Base-by-base conservation (phyloP, 345 rosid species). In the Toxicodendron radicans region DNA sequence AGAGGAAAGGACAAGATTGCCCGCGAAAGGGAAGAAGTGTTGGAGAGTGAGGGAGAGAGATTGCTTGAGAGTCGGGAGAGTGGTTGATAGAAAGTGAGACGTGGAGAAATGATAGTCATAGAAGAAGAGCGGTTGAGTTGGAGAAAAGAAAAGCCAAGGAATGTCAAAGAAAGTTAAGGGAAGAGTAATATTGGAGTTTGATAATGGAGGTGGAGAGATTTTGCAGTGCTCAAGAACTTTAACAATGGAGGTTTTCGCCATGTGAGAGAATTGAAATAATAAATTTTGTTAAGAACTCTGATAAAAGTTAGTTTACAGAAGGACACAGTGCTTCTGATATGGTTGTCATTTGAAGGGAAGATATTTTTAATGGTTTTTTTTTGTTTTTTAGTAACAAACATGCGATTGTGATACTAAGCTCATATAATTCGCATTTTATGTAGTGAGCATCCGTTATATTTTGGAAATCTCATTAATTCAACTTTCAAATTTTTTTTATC, bases 71-170 rank as follows among this genome's bases (percentile, higher is more conserved):
- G 13, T 43, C 1, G 83, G 88, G 62, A 88, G 79, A 43, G 81
- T 65, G 10, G 69, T 52, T 61, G 80, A 62, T 16, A 78, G 7
- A 75, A 86, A 82, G 71, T 78, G 74, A 51, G 82, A 62, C 48
- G 76, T 74, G 13, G 86, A 32, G 69, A 75, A 74, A 38, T 77
- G 79, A 66, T 70, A 79, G 53, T 60, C 73, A 23, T 78, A 83
- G 84, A 88, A 81, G 87, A 86, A 83, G 72, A 88, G 87, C 17
- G 79, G 79, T 56, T 80, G 81, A 51, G 66, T 68, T 51, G 86
- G 90, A n/a, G 79, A 21, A 76, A 74, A 79, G 75, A 82, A 75
- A 5, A 84, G 88, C 92, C 92, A 86, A 30, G 90, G 90, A n/a
- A 83, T 35, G 76, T 88, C 92, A 0, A 88, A 70, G 69, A 79